These are phyloP conservation scores for Gossypium schwendimanii DNA, from an alignment of 441 rosid genomes.

Conservation along the genomic window DNA sequence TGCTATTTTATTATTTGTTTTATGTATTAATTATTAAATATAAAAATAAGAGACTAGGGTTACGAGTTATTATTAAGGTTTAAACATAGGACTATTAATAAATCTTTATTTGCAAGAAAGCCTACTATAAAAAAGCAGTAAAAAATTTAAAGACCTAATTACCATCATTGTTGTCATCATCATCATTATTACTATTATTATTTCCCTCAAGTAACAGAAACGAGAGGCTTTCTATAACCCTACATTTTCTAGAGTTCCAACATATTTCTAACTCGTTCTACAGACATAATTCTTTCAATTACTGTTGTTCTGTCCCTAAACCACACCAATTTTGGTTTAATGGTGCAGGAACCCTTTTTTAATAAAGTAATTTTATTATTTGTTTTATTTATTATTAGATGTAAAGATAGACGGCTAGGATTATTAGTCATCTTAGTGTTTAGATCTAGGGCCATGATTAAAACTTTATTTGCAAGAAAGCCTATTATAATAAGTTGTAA, in stretches of 20 bases:
- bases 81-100: not conserved
- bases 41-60: not conserved
- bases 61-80: not conserved
- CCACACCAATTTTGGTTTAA: not conserved
- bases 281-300: not conserved
- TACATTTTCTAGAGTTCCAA: not conserved
- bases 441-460: not conserved
- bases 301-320: not conserved
- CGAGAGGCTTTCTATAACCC: not conserved
- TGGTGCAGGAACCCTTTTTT: not conserved
- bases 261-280: not conserved
- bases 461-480: not conserved
- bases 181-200: not conserved
- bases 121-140: not conserved
- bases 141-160: not conserved
- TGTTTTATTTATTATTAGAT: not conserved
- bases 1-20: not conserved
- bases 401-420: not conserved
- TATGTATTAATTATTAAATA: too few relatives aligned
- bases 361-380: not conserved
- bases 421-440: not conserved
- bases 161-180: not conserved
- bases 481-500: not conserved
- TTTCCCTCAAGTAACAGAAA: not conserved
- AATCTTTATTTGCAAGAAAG: not conserved